Base-by-base conservation (phyloP, 2,329 filamentous ascomycete genomes). In the Bisporella sp. region DNA sequence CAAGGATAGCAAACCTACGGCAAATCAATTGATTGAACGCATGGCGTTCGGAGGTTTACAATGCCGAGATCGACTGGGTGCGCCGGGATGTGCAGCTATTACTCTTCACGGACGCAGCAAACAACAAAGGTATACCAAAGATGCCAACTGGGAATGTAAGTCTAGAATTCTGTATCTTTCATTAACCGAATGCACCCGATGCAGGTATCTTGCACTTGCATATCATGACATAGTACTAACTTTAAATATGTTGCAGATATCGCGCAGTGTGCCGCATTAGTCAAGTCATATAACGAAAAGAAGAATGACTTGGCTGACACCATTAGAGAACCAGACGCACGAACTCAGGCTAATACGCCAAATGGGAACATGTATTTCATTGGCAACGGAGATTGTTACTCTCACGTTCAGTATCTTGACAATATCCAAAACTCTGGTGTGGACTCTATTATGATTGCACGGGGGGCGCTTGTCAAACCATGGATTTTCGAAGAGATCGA, bases 401-500 rank as follows among this genome's bases (percentile, higher is more conserved):
- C 90, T 4, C 90, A 97, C 67, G 72, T 84, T 32, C 90, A 97
- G 66, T 97, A 97, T 72, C 82, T 82, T 56, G 73, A 83, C 51
- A 84, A 93, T 62, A 74, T 97, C 39, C 76, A 85, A 45, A 79
- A 92, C 52, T 79, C 88, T 35, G 80, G 81, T 44, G 90, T 97
- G 43, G 92, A 97, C 71, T 83, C 83, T n/a, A 87, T 96, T 65
- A 97, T 99, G 93, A 82, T 97, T 54, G 93, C 85, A n/a, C 87
- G 93, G 54, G 93, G 93, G 50, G 93, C 93, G 7, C 78, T 99
- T 52, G 89, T 97, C 71, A 99, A 99, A 72, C 93, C 93, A 1
- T 99, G 93, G 93, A 76, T 99, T 55, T 99, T 97, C 65, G 93
- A 99, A 69, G 93, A 99, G 70, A 97, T 99, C 49, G 81, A 88